phyloP scores from a whole-genome alignment of 768 basidiomycete genomes.

The Termitomyces sp. region DNA sequence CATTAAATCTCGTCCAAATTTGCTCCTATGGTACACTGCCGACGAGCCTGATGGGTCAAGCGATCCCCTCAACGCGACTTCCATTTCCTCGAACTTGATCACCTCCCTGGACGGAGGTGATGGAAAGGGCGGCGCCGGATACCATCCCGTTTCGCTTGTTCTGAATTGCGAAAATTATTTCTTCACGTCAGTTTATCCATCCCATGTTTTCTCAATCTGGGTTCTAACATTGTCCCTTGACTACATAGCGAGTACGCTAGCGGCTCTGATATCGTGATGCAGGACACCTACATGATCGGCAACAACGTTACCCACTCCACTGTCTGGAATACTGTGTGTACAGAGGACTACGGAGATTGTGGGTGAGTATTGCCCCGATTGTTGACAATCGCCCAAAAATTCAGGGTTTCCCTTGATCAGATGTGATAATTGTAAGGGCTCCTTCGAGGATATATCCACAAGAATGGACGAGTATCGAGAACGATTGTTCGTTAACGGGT shows the following conservation, averaged over 20 bases:
- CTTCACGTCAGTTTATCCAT: slow-evolving; percentile 38
- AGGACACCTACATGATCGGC: slow-evolving; percentile 59
- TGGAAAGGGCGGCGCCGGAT: slow-evolving; percentile 48
- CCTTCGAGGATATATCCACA: slow-evolving; percentile 67
- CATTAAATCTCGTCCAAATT: slow-evolving; percentile 65
- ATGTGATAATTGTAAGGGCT: slow-evolving; percentile 63
- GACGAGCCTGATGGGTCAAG: slow-evolving; percentile 72
- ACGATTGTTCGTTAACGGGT: slow-evolving; percentile 60
- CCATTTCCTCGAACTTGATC: slow-evolving; percentile 52
- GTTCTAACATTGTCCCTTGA: not conserved
- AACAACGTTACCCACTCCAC: slow-evolving; percentile 67
- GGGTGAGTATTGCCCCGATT: slow-evolving; percentile 47
- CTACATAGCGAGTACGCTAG: slow-evolving; percentile 38
- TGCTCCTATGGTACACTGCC: slow-evolving; percentile 72
- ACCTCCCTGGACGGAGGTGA: slow-evolving; percentile 54
- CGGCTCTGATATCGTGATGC: slow-evolving; percentile 71
- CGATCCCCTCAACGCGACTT: slow-evolving; percentile 64
- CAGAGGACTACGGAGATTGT: slow-evolving; percentile 65
- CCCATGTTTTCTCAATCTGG: not conserved
- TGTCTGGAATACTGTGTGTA: slow-evolving; percentile 63
- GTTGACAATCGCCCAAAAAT: not conserved
- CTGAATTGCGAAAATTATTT: slow-evolving; percentile 67
- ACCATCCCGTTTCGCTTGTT: slow-evolving; percentile 66
- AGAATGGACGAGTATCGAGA: slow-evolving; percentile 66
- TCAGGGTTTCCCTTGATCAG: slow-evolving; percentile 17